Conservation (phyloP, 257 asterid species). For the Striga asiatica region DNA sequence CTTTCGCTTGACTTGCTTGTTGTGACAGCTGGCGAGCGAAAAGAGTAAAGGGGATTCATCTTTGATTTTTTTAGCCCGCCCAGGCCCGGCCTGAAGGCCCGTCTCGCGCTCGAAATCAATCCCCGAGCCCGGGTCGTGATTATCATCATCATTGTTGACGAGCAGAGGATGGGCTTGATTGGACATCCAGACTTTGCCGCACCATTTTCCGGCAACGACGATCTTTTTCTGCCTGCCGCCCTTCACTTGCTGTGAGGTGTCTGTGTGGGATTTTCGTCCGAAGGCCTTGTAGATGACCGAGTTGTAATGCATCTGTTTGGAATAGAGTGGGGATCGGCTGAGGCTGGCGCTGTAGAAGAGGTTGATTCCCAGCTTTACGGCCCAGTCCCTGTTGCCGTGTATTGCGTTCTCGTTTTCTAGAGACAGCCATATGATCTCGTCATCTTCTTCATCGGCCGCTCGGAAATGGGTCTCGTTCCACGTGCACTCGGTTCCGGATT, state of each 20-base stretch:
- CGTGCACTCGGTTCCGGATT: conserved; percentile 30
- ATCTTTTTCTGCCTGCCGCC: conserved; percentile 69
- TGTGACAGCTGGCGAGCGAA: conserved; percentile 1
- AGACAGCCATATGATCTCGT: conserved; percentile 56
- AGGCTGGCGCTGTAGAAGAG: conserved; percentile 90
- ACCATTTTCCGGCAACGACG: conserved; percentile 93
- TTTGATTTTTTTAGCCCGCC: conserved; percentile 19
- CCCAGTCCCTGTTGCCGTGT: conserved; percentile 95
- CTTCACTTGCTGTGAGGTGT: conserved; percentile 18
- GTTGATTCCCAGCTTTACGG: conserved; percentile 87
- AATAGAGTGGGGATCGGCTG: conserved; percentile 89
- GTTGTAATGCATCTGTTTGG: conserved; percentile 94
- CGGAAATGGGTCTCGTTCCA: conserved; percentile 61
- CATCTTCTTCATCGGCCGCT: conserved; percentile 59
- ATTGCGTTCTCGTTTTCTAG: conserved; percentile 68
- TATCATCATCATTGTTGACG: conserved; percentile 37
- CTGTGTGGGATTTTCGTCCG: conserved; percentile 49
- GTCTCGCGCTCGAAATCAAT: conserved; percentile 27
- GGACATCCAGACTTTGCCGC: conserved; percentile 97
- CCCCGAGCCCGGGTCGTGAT: conserved; percentile 22
- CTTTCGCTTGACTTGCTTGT: conserved; percentile 23
- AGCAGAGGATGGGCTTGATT: conserved; percentile 82
- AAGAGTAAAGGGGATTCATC: conserved; percentile 14
- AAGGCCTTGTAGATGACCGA: conserved; percentile 58
- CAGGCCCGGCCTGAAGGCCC: too few species aligned